Evolutionary conservation across 257 asterid genomes (phyloP).

Genomic region (Salvia rosmarinus): DNA sequence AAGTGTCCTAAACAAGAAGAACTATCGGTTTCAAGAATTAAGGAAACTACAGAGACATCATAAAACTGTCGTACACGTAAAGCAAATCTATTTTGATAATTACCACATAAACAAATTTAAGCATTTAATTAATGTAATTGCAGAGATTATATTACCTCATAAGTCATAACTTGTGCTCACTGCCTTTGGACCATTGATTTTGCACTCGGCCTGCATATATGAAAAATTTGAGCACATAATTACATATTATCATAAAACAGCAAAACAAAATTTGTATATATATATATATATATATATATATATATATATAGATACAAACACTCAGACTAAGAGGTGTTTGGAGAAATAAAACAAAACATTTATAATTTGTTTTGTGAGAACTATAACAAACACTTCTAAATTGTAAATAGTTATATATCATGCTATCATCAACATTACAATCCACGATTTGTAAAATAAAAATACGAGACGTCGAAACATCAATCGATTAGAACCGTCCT

Average conservation of each 20-base stretch:
- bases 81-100: not conserved
- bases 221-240: not conserved
- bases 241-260: not conserved
- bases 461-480: not conserved
- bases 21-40: constrained; percentile 4
- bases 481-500: not conserved
- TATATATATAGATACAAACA: not conserved
- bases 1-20: constrained; percentile 11
- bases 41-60: constrained; percentile 1
- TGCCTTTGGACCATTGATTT: constrained; percentile 16
- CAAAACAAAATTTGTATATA: not conserved
- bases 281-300: not conserved
- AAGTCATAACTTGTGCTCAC: constrained; percentile 20
- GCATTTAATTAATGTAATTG: not conserved
- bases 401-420: too few relatives aligned
- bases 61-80: not conserved
- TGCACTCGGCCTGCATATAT: constrained; percentile 42
- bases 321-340: too few relatives aligned
- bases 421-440: too few relatives aligned
- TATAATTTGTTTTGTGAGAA: too few relatives aligned
- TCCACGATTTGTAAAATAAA: too few relatives aligned
- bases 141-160: constrained; percentile 31
- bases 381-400: too few relatives aligned
- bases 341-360: too few relatives aligned
- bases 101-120: not conserved